These are phyloP conservation scores for Monotropa hypopitys DNA, from an alignment of 179 eudicot species.

Conservation along the genomic window DNA sequence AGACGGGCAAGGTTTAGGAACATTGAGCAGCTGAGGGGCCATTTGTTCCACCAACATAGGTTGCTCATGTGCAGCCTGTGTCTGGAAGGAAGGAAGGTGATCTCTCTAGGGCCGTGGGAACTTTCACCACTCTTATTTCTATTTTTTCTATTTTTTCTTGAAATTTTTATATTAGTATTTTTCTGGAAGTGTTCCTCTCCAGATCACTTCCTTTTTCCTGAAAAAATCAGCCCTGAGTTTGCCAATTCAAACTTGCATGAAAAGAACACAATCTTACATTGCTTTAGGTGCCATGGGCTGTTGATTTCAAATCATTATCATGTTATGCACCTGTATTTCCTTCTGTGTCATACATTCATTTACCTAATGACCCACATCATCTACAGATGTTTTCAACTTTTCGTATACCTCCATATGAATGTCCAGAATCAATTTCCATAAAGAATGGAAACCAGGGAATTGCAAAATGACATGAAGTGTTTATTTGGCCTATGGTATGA, in stretches of 20 bases:
- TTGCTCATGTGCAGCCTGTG: slow-evolving; percentile 85
- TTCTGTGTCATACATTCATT: not conserved
- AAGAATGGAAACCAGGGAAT: not conserved
- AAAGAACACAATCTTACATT: not conserved
- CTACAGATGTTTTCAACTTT: not conserved
- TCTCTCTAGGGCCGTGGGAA: not conserved
- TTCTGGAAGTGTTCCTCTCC: not conserved
- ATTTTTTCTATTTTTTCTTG: not conserved
- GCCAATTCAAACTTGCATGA: not conserved
- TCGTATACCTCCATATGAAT: not conserved
- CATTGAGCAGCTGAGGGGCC: slow-evolving; percentile 83
- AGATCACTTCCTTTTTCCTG: not conserved
- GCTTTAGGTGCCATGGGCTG: not conserved
- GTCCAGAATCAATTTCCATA: not conserved
- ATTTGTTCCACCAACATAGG: slow-evolving; percentile 59
- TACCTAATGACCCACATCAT: not conserved
- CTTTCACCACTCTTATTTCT: not conserved
- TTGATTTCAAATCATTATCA: not conserved
- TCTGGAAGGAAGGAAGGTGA: slow-evolving; percentile 86
- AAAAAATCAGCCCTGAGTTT: not conserved
- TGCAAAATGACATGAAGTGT: not conserved
- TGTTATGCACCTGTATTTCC: not conserved
- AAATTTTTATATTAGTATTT: not conserved
- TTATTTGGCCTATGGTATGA: not conserved
- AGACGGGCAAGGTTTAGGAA: slow-evolving; percentile 52